Conservation (phyloP, 116 monocot genomes). For the Dioscorea cayenensis region DNA sequence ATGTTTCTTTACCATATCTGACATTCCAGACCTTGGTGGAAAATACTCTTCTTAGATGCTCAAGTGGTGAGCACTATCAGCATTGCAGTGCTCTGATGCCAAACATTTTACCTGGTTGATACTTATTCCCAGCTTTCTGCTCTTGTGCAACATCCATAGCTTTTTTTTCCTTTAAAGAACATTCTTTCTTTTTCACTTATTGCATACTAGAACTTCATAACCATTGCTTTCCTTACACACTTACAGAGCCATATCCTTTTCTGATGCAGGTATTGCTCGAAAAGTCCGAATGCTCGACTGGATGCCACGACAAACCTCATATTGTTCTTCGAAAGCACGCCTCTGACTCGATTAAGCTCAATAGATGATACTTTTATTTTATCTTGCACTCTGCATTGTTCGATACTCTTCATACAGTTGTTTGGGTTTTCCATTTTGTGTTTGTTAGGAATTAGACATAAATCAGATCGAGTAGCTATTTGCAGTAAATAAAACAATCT, state of each 20-base stretch:
- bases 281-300: conserved; percentile 14
- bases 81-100: not conserved
- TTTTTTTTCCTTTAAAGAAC: not conserved
- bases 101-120: not conserved
- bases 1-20: too few relatives aligned
- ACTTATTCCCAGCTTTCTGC: not conserved
- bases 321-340: conserved; percentile 5
- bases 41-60: too few relatives aligned
- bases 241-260: not conserved
- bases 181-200: not conserved
- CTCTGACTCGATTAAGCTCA: not conserved
- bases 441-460: too few relatives aligned
- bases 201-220: not conserved
- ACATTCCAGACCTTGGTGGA: too few relatives aligned
- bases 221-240: not conserved
- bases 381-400: not conserved
- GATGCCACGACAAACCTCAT: not conserved
- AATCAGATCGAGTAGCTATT: too few relatives aligned
- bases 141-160: not conserved
- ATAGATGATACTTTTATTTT: not conserved
- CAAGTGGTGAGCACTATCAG: too few relatives aligned
- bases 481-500: too few relatives aligned
- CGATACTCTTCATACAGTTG: too few relatives aligned
- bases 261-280: conserved; percentile 5
- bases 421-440: too few relatives aligned